Evolutionary conservation across 306 rosid species (phyloP).

Genomic region (Urtica urens): DNA sequence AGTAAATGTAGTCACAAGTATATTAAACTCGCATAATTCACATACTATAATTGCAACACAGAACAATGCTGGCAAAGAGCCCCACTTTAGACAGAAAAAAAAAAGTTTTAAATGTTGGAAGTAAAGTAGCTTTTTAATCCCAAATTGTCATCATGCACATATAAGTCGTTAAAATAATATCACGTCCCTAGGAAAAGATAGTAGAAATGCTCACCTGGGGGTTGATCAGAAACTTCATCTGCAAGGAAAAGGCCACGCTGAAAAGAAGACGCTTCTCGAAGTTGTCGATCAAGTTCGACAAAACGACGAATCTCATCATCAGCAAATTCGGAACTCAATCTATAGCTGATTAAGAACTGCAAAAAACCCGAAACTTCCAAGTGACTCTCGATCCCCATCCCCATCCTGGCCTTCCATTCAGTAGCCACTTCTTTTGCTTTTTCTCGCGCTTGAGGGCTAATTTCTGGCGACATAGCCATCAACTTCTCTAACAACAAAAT

Average conservation of each 20-base stretch:
- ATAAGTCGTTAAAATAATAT: too few species aligned
- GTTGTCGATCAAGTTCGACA: conserved; percentile 20
- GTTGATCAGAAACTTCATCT: conserved; percentile 11
- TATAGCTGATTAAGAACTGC: conserved; percentile 26
- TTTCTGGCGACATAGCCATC: conserved; percentile 23
- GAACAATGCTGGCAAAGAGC: too few species aligned
- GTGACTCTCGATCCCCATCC: background rate
- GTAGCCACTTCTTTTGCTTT: conserved; percentile 29
- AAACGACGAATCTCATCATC: conserved; percentile 23
- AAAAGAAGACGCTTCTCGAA: conserved; percentile 21
- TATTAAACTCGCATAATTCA: too few species aligned
- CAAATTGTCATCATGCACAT: too few species aligned
- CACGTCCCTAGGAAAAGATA: too few species aligned
- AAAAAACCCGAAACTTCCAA: conserved; percentile 40
- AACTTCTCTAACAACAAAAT: conserved; percentile 28
- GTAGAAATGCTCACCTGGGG: conserved; percentile 25
- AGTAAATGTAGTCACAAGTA: too few species aligned
- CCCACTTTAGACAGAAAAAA: too few species aligned
- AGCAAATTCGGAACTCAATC: conserved; percentile 22
- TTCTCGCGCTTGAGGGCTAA: conserved; percentile 24
- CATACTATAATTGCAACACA: too few species aligned
- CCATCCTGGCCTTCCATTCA: conserved; percentile 32
- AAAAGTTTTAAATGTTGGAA: too few species aligned
- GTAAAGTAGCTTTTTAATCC: too few species aligned
- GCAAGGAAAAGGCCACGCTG: conserved; percentile 18